phyloP scores from a whole-genome alignment of 345 rosid species.

The Lepidium aucheri region DNA sequence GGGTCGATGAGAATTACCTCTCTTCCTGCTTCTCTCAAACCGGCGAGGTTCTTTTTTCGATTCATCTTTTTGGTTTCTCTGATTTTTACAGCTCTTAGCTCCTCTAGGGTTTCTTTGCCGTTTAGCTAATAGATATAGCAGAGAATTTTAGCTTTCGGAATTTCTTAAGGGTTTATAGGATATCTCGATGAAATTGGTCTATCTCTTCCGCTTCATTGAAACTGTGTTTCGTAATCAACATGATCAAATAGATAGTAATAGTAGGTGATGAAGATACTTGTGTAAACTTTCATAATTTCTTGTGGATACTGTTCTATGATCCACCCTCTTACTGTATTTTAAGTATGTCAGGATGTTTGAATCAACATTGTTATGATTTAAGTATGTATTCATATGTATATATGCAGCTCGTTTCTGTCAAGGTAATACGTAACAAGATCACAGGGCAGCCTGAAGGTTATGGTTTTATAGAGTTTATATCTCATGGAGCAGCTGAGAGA shows the following conservation, averaged over 20 bases:
- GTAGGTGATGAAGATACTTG: not conserved
- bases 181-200: not conserved
- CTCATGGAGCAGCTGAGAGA: conserved; percentile 91
- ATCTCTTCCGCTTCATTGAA: not conserved
- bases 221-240: not conserved
- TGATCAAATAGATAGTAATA: no score
- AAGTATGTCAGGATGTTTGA: not conserved
- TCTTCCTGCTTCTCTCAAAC: conserved; percentile 85
- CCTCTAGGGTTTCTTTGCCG: not conserved
- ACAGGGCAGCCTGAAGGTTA: conserved; percentile 97
- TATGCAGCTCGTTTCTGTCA: conserved; percentile 73
- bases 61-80: not conserved
- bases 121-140: not conserved
- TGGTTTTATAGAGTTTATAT: conserved; percentile 85
- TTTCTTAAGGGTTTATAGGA: not conserved
- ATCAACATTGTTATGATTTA: not conserved
- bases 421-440: conserved; percentile 89
- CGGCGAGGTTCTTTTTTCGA: conserved; percentile 55
- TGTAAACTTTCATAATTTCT: not conserved
- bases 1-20: conserved; percentile 90
- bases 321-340: not conserved
- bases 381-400: not conserved
- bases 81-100: not conserved
- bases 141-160: not conserved
- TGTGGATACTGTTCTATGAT: not conserved